Evolutionary conservation across 2,329 filamentous ascomycete genomes (phyloP), one percentile per base, ranked within the genome.

Genomic region (Colletotrichum lupini): DNA sequence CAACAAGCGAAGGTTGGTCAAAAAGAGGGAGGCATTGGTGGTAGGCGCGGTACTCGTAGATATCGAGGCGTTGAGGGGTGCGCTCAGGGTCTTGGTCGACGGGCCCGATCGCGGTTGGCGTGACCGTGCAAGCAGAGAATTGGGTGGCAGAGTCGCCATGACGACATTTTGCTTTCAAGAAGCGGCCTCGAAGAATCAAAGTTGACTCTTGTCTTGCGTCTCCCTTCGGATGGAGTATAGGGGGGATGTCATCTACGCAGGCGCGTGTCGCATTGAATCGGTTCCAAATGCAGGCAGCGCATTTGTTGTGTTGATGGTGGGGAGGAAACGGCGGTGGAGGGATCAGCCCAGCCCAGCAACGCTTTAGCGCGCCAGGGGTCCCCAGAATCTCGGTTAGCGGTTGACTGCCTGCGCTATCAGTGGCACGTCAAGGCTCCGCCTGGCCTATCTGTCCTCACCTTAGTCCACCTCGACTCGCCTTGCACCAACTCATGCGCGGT

Each of bases 1-100:
- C 30, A 99, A 88, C 3, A 98, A 89, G 52, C 92, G 93, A 53
- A 98, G 83, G 80, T 97, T 98, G 46, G 92, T 95, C 65, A 98
- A 85, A 80, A 98, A 97, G 12, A 95, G 86, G 19, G 87, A 82
- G 46, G 92, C 79, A 77, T 91, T 87, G 19, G 88, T 88, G 19
- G 87, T 84, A 53, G 84, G 80, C 24, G 80, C 76, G 79, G 83
- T 86, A 67, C 77, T 78, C 59, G 80, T 67, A 24, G 80, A 55
- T 72, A 55, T 32, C 46, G 60, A 52, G 26, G 72, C 24, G 28
- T 65, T 22, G 26, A 72, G 19, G 22, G 72, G n/a, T 52, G 59
- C 75, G 74, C 37, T 32, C 24, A 72, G 57, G 32, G 67, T 11
- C 24, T 73, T 73, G 49, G 77, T 53, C 55, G 77, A 63, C 11